Conservation (phyloP, 2,329 filamentous ascomycete species). For the Sporothrix globosa region DNA sequence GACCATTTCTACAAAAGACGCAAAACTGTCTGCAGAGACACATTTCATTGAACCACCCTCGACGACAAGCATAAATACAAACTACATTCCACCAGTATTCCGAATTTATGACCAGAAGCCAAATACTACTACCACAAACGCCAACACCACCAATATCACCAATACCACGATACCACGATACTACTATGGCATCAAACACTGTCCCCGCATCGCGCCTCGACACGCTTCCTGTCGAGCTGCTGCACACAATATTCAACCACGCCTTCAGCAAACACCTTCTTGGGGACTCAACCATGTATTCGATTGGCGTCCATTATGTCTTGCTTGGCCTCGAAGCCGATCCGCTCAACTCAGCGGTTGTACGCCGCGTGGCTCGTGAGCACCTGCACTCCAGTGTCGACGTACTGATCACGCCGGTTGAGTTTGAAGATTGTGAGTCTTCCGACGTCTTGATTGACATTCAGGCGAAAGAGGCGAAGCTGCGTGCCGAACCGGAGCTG, state of each 20-base stretch:
- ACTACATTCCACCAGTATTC: too few species aligned
- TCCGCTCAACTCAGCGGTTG: neutral
- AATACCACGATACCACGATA: neutral
- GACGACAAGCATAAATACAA: too few species aligned
- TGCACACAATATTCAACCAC: neutral
- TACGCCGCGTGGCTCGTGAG: neutral
- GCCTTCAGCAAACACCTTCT: neutral
- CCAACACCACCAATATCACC: neutral
- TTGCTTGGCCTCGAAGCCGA: neutral
- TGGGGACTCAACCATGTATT: neutral
- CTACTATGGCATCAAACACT: neutral
- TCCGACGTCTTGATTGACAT: neutral
- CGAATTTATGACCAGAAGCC: too few species aligned
- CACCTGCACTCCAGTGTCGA: neutral
- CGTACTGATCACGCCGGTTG: neutral
- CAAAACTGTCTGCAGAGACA: too few species aligned
- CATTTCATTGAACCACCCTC: too few species aligned
- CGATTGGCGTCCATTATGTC: too few species aligned
- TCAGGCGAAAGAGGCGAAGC: neutral
- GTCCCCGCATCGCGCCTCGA: neutral
- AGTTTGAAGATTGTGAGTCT: too few species aligned
- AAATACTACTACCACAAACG: too few species aligned
- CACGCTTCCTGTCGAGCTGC: neutral
- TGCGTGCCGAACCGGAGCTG: neutral
- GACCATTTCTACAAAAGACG: too few species aligned